Conservation (phyloP, 2,329 filamentous ascomycete species). For the Nemania bipapillata region DNA sequence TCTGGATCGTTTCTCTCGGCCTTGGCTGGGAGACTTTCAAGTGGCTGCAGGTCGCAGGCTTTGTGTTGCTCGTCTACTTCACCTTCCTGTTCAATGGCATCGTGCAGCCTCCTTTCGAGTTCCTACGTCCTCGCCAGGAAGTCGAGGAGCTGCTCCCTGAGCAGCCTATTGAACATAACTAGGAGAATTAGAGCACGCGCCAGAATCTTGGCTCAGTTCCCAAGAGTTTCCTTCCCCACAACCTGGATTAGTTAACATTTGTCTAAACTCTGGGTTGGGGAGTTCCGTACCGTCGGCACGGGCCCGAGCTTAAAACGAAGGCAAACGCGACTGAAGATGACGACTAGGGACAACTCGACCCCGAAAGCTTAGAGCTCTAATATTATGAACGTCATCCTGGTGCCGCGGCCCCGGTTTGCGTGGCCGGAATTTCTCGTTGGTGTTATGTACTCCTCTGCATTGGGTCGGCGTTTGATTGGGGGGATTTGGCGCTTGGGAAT, state of each 20-base stretch:
- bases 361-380: too few relatives aligned
- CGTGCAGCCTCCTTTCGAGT: conserved; percentile 80
- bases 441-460: conserved; percentile 24
- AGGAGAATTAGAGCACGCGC: conserved; percentile 1
- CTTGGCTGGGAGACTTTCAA: conserved; percentile 98
- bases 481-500: not conserved
- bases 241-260: too few relatives aligned
- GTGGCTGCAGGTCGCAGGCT: conserved; percentile 91
- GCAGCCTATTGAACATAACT: conserved; percentile 79
- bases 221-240: not conserved
- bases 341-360: too few relatives aligned
- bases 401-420: not conserved
- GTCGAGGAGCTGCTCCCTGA: conserved; percentile 78
- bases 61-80: conserved; percentile 90
- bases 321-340: too few relatives aligned
- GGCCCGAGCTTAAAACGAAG: too few relatives aligned
- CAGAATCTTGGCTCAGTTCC: not conserved
- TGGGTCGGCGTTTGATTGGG: conserved; percentile 26
- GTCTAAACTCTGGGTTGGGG: too few relatives aligned
- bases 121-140: conserved; percentile 66
- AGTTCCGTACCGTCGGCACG: too few relatives aligned
- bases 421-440: not conserved
- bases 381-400: not conserved
- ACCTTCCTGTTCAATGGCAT: conserved; percentile 97
- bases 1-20: conserved; percentile 93